phyloP scores from a whole-genome alignment of 257 asterid species.

The Jacaranda copaia region DNA sequence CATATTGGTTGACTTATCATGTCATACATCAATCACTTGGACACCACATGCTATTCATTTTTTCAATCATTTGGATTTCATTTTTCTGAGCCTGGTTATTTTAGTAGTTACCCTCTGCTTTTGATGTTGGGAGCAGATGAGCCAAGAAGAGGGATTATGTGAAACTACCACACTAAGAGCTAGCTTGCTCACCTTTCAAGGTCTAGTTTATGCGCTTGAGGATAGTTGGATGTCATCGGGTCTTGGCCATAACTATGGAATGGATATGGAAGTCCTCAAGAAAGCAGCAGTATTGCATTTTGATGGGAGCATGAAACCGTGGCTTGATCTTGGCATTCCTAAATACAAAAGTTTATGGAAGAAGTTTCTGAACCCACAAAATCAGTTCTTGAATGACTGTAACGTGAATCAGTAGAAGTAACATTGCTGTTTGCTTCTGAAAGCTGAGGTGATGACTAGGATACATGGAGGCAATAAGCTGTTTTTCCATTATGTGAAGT shows the following conservation, averaged over 20 bases:
- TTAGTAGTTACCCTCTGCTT: slow-evolving; percentile 28
- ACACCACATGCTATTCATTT: slow-evolving; percentile 3
- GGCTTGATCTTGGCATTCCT: slow-evolving; percentile 96
- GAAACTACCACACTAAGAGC: slow-evolving; percentile 68
- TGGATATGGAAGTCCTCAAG: slow-evolving; percentile 50
- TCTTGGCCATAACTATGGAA: slow-evolving; percentile 80
- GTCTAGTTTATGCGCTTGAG: slow-evolving; percentile 71
- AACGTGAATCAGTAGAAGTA: slow-evolving; percentile 69
- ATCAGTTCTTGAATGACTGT: slow-evolving; percentile 80
- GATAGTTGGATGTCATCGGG: slow-evolving; percentile 85
- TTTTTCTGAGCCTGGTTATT: slow-evolving; percentile 17
- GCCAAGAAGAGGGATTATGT: slow-evolving; percentile 48
- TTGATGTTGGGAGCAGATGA: slow-evolving; percentile 55
- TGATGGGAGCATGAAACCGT: slow-evolving; percentile 98
- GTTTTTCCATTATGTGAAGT: slow-evolving; percentile 27
- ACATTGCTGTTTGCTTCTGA: slow-evolving; percentile 36
- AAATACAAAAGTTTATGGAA: slow-evolving; percentile 79
- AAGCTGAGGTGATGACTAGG: slow-evolving; percentile 38
- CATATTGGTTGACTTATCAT: slow-evolving; percentile 19
- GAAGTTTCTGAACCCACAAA: slow-evolving; percentile 69
- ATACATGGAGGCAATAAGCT: slow-evolving; percentile 31
- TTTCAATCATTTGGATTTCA: background rate
- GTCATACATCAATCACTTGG: slow-evolving; percentile 8
- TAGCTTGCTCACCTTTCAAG: slow-evolving; percentile 76
- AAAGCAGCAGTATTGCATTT: slow-evolving; percentile 84